Evolutionary conservation across 495 filamentous ascomycete genomes (phyloP).

Genomic region (Penicillium antarcticum): DNA sequence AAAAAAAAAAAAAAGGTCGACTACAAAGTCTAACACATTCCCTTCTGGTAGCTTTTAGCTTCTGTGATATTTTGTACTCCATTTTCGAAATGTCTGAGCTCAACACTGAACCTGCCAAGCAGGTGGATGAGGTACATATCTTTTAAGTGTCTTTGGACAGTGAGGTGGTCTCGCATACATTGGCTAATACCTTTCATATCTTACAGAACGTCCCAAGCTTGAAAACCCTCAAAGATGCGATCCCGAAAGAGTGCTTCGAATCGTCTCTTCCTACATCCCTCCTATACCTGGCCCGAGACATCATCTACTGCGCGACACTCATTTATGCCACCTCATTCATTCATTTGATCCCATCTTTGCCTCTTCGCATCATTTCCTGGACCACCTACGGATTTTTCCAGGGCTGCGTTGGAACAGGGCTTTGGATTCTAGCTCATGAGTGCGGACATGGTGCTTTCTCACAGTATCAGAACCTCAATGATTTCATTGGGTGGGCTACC

Average conservation of each 20-base stretch:
- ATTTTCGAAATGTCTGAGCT: background rate
- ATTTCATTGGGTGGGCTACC: conserved; percentile 62
- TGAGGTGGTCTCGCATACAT: too few species aligned
- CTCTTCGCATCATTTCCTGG: conserved; percentile 19
- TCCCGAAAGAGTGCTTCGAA: conserved; percentile 27
- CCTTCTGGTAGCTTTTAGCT: too few species aligned
- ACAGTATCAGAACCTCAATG: conserved; percentile 55
- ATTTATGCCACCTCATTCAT: conserved; percentile 22
- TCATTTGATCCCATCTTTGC: conserved; percentile 18
- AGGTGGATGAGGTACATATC: background rate
- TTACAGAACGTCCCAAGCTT: conserved; percentile 1
- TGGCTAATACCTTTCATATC: background rate
- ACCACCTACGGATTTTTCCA: conserved; percentile 19
- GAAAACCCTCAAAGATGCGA: conserved; percentile 7
- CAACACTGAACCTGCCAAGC: conserved; percentile 3
- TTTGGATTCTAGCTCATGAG: conserved; percentile 28
- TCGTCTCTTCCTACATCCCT: conserved; percentile 16
- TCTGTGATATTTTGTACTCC: too few species aligned
- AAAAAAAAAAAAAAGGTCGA: background rate
- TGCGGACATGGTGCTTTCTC: conserved; percentile 64
- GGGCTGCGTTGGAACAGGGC: conserved; percentile 25
- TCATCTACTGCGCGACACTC: conserved; percentile 16
- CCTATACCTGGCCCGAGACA: conserved; percentile 16
- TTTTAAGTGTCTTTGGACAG: too few species aligned
- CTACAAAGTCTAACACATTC: too few species aligned